Evolutionary conservation across 345 rosid species (phyloP).

Genomic region (rapeseed (Brassica napus)): Da-Ae NC_063436.1:17903001-17903500

Average conservation of each 20-base stretch:
- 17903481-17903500: slow-evolving; percentile 83
- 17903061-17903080: too few relatives aligned
- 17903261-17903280: slow-evolving; percentile 14
- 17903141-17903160: too few relatives aligned
- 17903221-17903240: slow-evolving; percentile 29
- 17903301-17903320: too few relatives aligned
- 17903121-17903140: too few relatives aligned
- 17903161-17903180: slow-evolving; percentile 33
- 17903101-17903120: too few relatives aligned
- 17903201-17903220: slow-evolving; percentile 29
- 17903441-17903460: slow-evolving; percentile 84
- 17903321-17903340: neutral
- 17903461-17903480: slow-evolving; percentile 66
- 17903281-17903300: neutral
- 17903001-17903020: too few relatives aligned
- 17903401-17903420: slow-evolving; percentile 91
- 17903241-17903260: neutral
- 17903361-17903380: slow-evolving; percentile 66
- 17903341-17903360: slow-evolving; percentile 59
- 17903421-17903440: slow-evolving; percentile 91
- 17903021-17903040: too few relatives aligned
- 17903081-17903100: too few relatives aligned
- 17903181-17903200: slow-evolving; percentile 31
- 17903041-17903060: too few relatives aligned
- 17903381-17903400: slow-evolving; percentile 93